phyloP scores from a whole-genome alignment of 345 rosid species.

The Eucalyptus sp. region DNA sequence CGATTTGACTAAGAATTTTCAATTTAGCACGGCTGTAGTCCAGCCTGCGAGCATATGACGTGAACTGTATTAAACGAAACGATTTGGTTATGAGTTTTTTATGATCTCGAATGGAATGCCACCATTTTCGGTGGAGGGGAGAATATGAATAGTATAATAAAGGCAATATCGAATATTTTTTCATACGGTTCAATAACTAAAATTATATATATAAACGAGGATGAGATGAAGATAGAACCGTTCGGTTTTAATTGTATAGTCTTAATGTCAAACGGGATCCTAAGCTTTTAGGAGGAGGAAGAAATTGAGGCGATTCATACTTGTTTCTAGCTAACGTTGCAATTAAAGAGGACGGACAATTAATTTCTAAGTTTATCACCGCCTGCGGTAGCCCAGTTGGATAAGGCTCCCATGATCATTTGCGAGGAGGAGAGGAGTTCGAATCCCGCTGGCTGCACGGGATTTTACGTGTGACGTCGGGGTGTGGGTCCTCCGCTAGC shows the following conservation, averaged over 20 bases:
- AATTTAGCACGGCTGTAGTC: too few species aligned
- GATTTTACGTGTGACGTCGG: too few species aligned
- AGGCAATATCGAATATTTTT: too few species aligned
- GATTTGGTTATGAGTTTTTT: neutral
- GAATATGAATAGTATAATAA: neutral
- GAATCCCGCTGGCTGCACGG: too few species aligned
- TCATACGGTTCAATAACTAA: neutral
- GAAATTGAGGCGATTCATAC: neutral
- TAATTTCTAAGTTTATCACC: neutral
- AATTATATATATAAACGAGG: too few species aligned
- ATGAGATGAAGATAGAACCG: neutral
- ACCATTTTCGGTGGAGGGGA: fast-evolving
- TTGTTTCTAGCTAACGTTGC: neutral
- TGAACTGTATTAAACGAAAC: neutral
- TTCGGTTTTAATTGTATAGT: neutral
- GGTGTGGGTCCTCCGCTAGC: neutral
- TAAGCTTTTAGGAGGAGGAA: neutral
- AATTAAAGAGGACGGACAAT: neutral
- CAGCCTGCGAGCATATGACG: neutral
- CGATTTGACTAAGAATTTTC: neutral
- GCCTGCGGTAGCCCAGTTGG: too few species aligned
- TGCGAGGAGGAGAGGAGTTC: neutral
- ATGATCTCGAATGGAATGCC: neutral
- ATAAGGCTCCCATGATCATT: too few species aligned
- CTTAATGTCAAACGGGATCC: neutral